A percentile compares a stretch with the other conserved stretches of the same genome.
Conservation (phyloP, 306 rosid species). For the Begonia peltatifolia region DNA sequence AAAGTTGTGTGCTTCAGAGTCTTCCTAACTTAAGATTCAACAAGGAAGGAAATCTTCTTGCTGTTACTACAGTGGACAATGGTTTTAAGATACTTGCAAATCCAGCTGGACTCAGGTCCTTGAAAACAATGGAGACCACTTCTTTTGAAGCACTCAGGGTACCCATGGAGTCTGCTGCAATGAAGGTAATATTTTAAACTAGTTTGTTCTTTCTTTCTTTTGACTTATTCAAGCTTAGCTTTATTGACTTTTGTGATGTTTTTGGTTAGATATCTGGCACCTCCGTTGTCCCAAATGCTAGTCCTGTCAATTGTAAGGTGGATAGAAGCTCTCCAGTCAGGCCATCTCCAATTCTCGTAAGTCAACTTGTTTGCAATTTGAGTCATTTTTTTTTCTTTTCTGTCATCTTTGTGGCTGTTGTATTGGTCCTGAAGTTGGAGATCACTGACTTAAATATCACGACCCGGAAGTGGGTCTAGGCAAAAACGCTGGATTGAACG, state of each 20-base stretch:
- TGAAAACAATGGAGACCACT: slow-evolving; percentile 40
- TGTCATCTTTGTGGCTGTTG: background rate
- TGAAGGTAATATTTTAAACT: slow-evolving; percentile 37
- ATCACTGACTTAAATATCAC: too few species aligned
- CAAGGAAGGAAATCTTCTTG: slow-evolving; percentile 80
- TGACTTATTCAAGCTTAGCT: slow-evolving; percentile 1
- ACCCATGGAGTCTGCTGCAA: slow-evolving; percentile 43
- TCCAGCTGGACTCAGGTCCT: slow-evolving; percentile 46
- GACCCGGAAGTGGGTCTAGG: too few species aligned
- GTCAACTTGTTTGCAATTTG: slow-evolving; percentile 10
- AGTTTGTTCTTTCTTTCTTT: slow-evolving; percentile 9
- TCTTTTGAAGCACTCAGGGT: slow-evolving; percentile 60
- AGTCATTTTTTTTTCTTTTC: background rate
- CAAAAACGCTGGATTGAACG: too few species aligned
- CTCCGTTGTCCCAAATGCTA: slow-evolving; percentile 31
- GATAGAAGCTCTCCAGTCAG: slow-evolving; percentile 69
- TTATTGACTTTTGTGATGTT: slow-evolving; percentile 5
- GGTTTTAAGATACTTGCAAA: slow-evolving; percentile 76
- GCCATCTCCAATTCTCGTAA: slow-evolving; percentile 55
- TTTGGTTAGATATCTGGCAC: slow-evolving; percentile 45
- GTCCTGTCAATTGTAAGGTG: slow-evolving; percentile 62
- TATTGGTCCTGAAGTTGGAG: background rate
- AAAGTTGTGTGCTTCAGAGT: slow-evolving; percentile 36
- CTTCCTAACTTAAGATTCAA: slow-evolving; percentile 75
- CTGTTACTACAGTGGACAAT: slow-evolving; percentile 55